These are phyloP conservation scores for Neurospora terricola DNA, from an alignment of 495 filamentous ascomycete genomes.

Conservation along the genomic window DNA sequence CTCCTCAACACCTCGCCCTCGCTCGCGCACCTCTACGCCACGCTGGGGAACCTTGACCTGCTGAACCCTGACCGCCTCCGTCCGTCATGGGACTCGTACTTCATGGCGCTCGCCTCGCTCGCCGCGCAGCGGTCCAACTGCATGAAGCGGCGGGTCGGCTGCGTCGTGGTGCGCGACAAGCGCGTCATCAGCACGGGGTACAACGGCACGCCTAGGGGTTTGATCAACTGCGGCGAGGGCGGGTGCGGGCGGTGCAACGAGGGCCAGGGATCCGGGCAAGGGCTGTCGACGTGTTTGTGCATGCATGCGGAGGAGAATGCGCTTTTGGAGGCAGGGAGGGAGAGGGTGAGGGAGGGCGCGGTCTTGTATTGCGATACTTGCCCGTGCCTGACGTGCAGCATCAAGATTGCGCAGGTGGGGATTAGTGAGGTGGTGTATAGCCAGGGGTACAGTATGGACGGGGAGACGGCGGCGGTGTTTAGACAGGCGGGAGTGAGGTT, in stretches of 20 bases:
- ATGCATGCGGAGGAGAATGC: slow-evolving; percentile 98
- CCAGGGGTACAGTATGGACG: slow-evolving; percentile 89
- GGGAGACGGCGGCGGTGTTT: slow-evolving; percentile 70
- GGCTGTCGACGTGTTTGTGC: slow-evolving; percentile 79
- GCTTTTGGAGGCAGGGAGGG: slow-evolving; percentile 82
- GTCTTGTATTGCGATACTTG: slow-evolving; percentile 95
- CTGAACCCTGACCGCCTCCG: slow-evolving; percentile 69
- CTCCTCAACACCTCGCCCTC: slow-evolving; percentile 75
- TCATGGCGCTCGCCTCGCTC: slow-evolving; percentile 89
- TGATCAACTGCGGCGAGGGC: slow-evolving; percentile 86
- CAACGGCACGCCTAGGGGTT: slow-evolving; percentile 83
- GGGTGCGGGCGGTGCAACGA: slow-evolving; percentile 83
- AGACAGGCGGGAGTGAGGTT: slow-evolving; percentile 63
- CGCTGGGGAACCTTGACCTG: slow-evolving; percentile 61
- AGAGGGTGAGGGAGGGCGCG: slow-evolving; percentile 70
- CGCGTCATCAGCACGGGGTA: slow-evolving; percentile 95
- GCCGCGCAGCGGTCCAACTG: slow-evolving; percentile 90
- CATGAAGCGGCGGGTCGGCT: slow-evolving; percentile 95
- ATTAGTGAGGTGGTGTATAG: slow-evolving; percentile 92
- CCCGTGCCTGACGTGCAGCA: slow-evolving; percentile 94
- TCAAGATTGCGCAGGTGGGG: slow-evolving; percentile 94
- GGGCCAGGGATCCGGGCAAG: slow-evolving; percentile 55
- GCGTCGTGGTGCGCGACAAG: slow-evolving; percentile 81
- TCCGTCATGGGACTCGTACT: slow-evolving; percentile 96
- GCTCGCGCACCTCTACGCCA: slow-evolving; percentile 54